phyloP scores from a whole-genome alignment of 2,329 filamentous ascomycete genomes.

The Chaetomium olivaceum region DNA sequence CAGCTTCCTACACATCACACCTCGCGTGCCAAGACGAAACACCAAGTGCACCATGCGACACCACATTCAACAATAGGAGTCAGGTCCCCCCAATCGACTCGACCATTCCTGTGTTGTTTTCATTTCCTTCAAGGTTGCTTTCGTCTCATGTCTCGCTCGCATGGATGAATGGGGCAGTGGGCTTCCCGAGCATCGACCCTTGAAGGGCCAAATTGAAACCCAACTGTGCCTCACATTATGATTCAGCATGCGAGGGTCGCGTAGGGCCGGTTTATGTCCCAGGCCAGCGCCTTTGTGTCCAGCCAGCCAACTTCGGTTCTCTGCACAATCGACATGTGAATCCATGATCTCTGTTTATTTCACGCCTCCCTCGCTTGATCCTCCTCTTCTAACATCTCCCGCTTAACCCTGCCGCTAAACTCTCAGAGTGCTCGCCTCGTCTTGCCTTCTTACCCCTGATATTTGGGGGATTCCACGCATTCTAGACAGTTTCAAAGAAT shows the following conservation, averaged over 20 bases:
- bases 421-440: too few species aligned
- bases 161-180: background rate
- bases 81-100: background rate
- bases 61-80: background rate
- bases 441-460: background rate
- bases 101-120: background rate
- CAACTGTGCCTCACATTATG: background rate
- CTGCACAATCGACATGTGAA: background rate
- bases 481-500: background rate
- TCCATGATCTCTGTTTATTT: background rate
- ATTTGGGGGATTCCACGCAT: background rate
- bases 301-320: background rate
- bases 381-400: background rate
- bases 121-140: background rate
- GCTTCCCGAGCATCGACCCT: background rate
- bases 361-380: background rate
- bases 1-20: background rate
- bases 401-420: background rate
- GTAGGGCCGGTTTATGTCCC: background rate
- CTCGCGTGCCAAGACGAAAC: conserved; percentile 10
- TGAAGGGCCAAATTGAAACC: background rate
- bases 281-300: background rate
- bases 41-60: background rate
- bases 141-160: background rate
- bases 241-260: background rate